Evolutionary conservation across 495 filamentous ascomycete genomes (phyloP).

Genomic region (Parathielavia hyrcaniae): DNA sequence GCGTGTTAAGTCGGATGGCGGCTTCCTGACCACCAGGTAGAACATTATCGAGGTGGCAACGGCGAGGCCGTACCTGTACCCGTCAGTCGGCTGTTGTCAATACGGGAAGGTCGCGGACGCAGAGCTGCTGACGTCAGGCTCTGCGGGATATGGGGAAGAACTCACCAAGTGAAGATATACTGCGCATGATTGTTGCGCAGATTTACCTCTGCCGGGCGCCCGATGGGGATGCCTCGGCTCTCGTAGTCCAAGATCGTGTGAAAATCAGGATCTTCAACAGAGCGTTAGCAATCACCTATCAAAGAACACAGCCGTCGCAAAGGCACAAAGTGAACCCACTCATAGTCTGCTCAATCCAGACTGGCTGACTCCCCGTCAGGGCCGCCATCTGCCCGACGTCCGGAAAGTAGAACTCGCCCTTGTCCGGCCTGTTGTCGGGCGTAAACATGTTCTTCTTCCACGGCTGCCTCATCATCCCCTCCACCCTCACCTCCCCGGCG

Average conservation of each 20-base stretch:
- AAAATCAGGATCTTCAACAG: slow-evolving; percentile 64
- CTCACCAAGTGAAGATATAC: slow-evolving; percentile 97
- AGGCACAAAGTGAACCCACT: slow-evolving; percentile 44
- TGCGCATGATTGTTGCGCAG: slow-evolving; percentile 93
- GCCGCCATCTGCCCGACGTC: slow-evolving; percentile 92
- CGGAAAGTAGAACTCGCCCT: slow-evolving; percentile 86
- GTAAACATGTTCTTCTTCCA: slow-evolving; percentile 98
- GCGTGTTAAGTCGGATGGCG: slow-evolving; percentile 63
- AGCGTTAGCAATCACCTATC: slow-evolving; percentile 1
- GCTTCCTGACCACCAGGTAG: slow-evolving; percentile 84
- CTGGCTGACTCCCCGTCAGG: slow-evolving; percentile 72
- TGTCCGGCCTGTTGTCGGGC: slow-evolving; percentile 76
- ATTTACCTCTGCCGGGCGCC: slow-evolving; percentile 84
- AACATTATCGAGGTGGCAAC: slow-evolving; percentile 89
- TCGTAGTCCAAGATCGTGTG: slow-evolving; percentile 63
- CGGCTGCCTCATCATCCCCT: slow-evolving; percentile 80
- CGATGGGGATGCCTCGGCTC: slow-evolving; percentile 83
- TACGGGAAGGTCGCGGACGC: not conserved
- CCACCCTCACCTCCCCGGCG: slow-evolving; percentile 61
- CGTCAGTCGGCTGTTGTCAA: slow-evolving; percentile 9
- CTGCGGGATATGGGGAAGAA: slow-evolving; percentile 1
- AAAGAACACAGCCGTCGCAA: not conserved
- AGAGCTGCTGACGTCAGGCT: not conserved
- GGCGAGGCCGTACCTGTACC: slow-evolving; percentile 74
- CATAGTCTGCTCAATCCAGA: slow-evolving; percentile 97